Conservation (phyloP, 2,329 filamentous ascomycete species). For the Pseudopyricularia cyperi region DNA sequence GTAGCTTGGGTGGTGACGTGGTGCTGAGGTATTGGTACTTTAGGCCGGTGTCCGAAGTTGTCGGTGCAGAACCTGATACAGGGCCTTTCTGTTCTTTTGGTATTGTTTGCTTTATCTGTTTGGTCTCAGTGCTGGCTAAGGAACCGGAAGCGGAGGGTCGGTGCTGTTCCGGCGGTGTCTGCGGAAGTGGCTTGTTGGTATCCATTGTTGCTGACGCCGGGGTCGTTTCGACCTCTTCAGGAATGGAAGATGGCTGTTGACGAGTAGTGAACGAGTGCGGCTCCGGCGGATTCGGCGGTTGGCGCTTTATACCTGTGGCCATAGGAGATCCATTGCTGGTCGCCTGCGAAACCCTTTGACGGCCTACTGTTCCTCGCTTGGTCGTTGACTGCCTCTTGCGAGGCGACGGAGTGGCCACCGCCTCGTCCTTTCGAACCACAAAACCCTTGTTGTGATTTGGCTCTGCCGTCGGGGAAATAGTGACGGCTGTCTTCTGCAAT, state of each 20-base stretch:
- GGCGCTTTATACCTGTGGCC: not conserved
- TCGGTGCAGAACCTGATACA: not conserved
- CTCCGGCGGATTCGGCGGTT: not conserved
- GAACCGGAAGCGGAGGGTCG: not conserved
- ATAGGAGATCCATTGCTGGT: not conserved
- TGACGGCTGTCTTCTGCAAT: not conserved
- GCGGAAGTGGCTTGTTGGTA: slow-evolving; percentile 1
- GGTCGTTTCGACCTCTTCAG: not conserved
- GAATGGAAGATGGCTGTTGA: not conserved
- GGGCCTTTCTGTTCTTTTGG: not conserved
- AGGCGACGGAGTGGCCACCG: not conserved
- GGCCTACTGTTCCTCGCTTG: not conserved
- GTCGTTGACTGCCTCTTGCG: not conserved
- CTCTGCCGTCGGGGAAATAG: not conserved
- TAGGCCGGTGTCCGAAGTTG: not conserved
- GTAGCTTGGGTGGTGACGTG: slow-evolving; percentile 7
- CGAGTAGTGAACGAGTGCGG: not conserved
- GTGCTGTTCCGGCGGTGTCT: not conserved
- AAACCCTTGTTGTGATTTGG: not conserved
- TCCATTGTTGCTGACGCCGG: not conserved
- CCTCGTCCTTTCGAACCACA: not conserved
- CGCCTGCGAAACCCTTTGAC: not conserved
- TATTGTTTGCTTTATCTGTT: not conserved
- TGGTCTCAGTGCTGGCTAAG: not conserved
- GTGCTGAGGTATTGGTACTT: not conserved